These are phyloP conservation scores for Balakata baccata DNA, from an alignment of 345 rosid species.

Conservation along the genomic window DNA sequence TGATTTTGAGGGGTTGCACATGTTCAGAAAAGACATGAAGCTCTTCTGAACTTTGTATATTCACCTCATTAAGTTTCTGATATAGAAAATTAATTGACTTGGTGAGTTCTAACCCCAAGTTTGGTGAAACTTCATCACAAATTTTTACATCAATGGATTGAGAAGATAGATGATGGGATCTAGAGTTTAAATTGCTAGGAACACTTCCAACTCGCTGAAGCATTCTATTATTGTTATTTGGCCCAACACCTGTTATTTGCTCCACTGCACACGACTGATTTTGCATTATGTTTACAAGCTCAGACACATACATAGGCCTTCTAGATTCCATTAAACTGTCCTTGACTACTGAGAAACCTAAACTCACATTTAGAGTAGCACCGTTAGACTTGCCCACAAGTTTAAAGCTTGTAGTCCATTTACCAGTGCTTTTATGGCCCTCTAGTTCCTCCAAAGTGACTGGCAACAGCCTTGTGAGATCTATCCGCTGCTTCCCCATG, in stretches of 20 bases:
- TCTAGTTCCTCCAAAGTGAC: constrained; percentile 67
- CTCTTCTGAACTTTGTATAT: constrained; percentile 29
- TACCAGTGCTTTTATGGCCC: constrained; percentile 49
- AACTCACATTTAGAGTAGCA: constrained; percentile 66
- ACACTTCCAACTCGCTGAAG: constrained; percentile 48
- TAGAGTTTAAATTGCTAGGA: constrained; percentile 37
- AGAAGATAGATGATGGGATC: constrained; percentile 26
- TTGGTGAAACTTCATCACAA: constrained; percentile 36
- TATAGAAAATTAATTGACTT: constrained; percentile 55
- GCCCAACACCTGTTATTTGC: constrained; percentile 15
- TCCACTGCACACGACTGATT: constrained; percentile 18
- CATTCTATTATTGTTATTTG: constrained; percentile 24
- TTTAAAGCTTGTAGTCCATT: constrained; percentile 73
- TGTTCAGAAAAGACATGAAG: constrained; percentile 19
- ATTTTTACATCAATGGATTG: constrained; percentile 42
- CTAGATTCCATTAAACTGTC: constrained; percentile 31
- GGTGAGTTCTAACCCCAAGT: constrained; percentile 54
- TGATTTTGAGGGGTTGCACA: constrained; percentile 29
- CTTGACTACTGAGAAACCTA: constrained; percentile 47
- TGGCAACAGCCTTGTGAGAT: constrained; percentile 73
- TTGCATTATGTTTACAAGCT: constrained; percentile 29
- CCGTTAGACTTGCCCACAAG: constrained; percentile 58
- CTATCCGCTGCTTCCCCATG: constrained; percentile 70
- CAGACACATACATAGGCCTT: constrained; percentile 28
- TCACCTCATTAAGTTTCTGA: constrained; percentile 57